These are phyloP conservation scores for Cordyceps farinosa DNA, from an alignment of 2,329 filamentous ascomycete species.

Conservation along the genomic window DNA sequence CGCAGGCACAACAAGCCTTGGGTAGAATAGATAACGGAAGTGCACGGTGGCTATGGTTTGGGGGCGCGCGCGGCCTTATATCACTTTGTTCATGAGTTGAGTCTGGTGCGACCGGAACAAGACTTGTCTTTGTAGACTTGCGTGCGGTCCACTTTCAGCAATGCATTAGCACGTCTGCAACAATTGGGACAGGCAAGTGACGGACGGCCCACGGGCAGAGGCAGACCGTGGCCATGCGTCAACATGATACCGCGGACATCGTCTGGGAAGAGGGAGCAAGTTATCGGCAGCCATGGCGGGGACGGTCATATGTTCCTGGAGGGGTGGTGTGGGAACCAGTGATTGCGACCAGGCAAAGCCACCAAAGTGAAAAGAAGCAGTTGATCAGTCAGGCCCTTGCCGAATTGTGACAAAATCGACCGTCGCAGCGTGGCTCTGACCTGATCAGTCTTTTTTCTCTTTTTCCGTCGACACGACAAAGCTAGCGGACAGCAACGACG, in stretches of 20 bases:
- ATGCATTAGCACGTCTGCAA: constrained; percentile 2
- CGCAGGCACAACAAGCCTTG: neutral
- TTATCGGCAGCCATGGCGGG: neutral
- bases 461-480: too few species aligned
- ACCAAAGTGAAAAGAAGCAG: neutral
- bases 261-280: neutral
- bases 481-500: neutral
- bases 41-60: neutral
- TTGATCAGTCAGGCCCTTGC: neutral
- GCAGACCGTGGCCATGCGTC: neutral
- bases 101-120: neutral
- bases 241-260: neutral
- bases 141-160: neutral
- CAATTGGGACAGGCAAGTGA: neutral
- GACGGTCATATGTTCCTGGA: constrained; percentile 7
- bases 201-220: neutral
- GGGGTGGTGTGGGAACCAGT: constrained; percentile 7
- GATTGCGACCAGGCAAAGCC: neutral
- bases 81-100: neutral
- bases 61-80: neutral
- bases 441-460: neutral
- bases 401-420: constrained; percentile 1
- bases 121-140: neutral
- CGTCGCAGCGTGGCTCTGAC: neutral
- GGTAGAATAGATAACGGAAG: neutral